phyloP scores from a whole-genome alignment of 2,329 filamentous ascomycete genomes.

The Ophiostoma piceae region DNA sequence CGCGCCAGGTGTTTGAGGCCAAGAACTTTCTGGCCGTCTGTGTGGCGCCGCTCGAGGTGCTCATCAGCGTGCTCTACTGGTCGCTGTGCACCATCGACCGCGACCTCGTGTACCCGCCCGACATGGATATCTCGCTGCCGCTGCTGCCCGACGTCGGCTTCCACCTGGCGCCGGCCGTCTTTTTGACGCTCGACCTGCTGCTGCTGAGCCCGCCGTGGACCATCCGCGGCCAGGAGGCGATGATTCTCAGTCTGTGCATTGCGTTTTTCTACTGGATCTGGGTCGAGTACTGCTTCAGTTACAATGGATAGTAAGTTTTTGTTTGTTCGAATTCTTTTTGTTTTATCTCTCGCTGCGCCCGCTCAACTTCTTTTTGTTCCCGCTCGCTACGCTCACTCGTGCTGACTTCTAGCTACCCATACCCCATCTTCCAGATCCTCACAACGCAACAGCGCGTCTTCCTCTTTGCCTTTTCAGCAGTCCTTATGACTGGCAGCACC shows the following conservation, averaged over 20 bases:
- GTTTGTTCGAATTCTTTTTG: background rate
- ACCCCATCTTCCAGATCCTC: slow-evolving; percentile 73
- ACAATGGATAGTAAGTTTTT: slow-evolving; percentile 57
- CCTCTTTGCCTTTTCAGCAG: slow-evolving; percentile 65
- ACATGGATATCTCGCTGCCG: slow-evolving; percentile 39
- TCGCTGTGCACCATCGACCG: slow-evolving; percentile 55
- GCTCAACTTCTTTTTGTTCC: background rate
- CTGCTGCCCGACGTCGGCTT: slow-evolving; percentile 55
- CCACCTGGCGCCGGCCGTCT: slow-evolving; percentile 60
- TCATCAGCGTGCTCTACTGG: slow-evolving; percentile 71
- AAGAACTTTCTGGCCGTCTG: slow-evolving; percentile 65
- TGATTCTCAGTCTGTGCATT: slow-evolving; percentile 52
- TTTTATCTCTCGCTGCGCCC: background rate
- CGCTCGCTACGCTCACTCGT: background rate
- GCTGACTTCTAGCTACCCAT: slow-evolving; percentile 61
- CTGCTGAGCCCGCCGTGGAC: slow-evolving; percentile 70
- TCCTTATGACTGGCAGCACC: slow-evolving; percentile 67
- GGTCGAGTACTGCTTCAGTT: slow-evolving; percentile 65
- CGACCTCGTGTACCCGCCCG: slow-evolving; percentile 48
- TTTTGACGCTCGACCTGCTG: slow-evolving; percentile 60
- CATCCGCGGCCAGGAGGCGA: slow-evolving; percentile 53
- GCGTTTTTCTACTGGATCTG: slow-evolving; percentile 70
- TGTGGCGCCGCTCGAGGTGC: slow-evolving; percentile 62
- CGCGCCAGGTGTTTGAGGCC: slow-evolving; percentile 51
- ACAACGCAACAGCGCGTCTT: slow-evolving; percentile 59